Evolutionary conservation across 176 grass and related monocot genomes (phyloP), one percentile per base, ranked within the genome.

Genomic region (Secale cereale): DNA sequence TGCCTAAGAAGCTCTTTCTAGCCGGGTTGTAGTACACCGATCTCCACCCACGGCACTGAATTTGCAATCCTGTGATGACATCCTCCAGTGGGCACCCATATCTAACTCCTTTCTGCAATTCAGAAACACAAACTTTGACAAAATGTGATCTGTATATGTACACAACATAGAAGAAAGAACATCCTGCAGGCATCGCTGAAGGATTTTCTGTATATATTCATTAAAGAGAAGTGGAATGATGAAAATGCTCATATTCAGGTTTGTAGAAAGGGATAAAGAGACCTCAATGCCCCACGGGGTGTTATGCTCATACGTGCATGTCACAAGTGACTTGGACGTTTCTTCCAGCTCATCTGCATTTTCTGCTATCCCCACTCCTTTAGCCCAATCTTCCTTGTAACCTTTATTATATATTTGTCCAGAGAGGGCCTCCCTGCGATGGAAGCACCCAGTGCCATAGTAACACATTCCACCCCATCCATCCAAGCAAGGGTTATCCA

Each of bases 1-100:
- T 80, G 45, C 95, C 95, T 57, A 94, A 63, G 60, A 97, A 97
- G 25, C 70, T 87, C 23, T 66, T 86, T 73, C 76, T 90, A 52
- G 17, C 43, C 0, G 87, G 92, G 59, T 91, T 91, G 59, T 87
- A 88, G 76, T 88, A 94, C 23, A 86, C 73, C 0, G 92, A 97
- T 85, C 66, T 90, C 94, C 92, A 97, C 12, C 94, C 92, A 25
- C 81, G 85, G 64, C 95, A 94, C 54, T 94, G 88, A 30, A 97
- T 97, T 81, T 84, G 52, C 46, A 97, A 66, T 67, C 95, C 92
- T 54, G 92, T 97, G 63, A 94, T 89, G 15, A 91, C 78, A 70
- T 97, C 92, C 86, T 97, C 95, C 73, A 94, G 86, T 26, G 88
- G 77, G 77, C 84, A 94, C 2, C 89, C 92, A 82, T 97, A 97